Evolutionary conservation across 768 basidiomycete species (phyloP).

Genomic region (Boletus vinaceobasis): DNA sequence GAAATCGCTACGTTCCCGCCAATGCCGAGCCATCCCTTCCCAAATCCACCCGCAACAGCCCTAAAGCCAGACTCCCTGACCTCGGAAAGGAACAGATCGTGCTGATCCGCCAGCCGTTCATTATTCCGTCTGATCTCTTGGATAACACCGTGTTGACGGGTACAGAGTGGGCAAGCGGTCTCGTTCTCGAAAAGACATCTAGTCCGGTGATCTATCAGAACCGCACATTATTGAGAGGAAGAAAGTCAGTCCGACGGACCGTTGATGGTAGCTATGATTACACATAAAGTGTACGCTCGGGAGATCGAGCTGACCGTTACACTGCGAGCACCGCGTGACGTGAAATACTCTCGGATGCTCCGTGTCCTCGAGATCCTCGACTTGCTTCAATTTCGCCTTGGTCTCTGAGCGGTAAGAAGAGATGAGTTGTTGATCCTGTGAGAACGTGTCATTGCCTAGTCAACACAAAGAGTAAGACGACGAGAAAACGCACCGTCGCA

Average conservation of each 20-base stretch:
- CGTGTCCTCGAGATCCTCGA: constrained; percentile 75
- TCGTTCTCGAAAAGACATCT: constrained; percentile 91
- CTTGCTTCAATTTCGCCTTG: constrained; percentile 70
- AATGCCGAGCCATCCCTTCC: constrained; percentile 53
- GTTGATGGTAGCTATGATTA: constrained; percentile 93
- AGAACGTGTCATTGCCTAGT: background rate
- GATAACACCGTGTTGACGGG: constrained; percentile 81
- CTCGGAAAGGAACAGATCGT: constrained; percentile 74
- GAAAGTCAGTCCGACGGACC: constrained; percentile 34
- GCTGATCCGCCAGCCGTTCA: constrained; percentile 76
- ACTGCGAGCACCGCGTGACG: constrained; percentile 88
- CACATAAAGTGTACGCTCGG: constrained; percentile 98
- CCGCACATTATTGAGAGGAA: background rate
- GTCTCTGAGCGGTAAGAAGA: constrained; percentile 89
- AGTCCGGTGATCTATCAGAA: background rate
- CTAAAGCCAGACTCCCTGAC: constrained; percentile 69
- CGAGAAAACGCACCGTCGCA: constrained; percentile 57
- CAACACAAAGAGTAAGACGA: background rate
- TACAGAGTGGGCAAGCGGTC: constrained; percentile 86
- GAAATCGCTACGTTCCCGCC: background rate
- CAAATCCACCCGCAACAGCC: constrained; percentile 68
- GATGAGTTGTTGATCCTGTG: constrained; percentile 81
- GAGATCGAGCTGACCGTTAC: constrained; percentile 85
- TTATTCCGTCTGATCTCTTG: constrained; percentile 88
- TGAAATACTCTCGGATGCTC: constrained; percentile 87